Base-by-base conservation (phyloP, 108 stramenopile species). In the Cyclotella distinguenda region DNA sequence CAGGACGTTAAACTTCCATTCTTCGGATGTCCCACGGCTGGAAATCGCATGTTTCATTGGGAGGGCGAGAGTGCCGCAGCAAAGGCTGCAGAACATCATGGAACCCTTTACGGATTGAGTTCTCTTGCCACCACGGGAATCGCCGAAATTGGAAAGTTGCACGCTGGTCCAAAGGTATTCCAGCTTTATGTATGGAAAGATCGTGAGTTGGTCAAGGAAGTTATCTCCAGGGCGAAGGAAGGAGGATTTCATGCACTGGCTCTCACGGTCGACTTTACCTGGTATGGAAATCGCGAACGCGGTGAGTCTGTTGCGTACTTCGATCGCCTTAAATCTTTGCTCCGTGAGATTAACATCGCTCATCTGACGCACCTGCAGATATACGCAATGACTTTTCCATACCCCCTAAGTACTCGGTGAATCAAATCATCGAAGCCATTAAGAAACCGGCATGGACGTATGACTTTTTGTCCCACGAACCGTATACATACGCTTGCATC, bases 171-270 rank as follows among this genome's bases (percentile, higher is more conserved):
- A 1, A 92, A 92, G 60, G 91, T 95, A 9, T 95, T 98, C 63
- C 97, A 98, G 72, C 86, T 98, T 22, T 98, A 98, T 82, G 96
- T 98, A 6, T 97, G 95, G 94, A 95, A 95, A 64, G 97, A 98
- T 72, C 82, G 97, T 45, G 95, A 88, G 74, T 70, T 98, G 28
- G 95, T 95, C 19, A 90, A 86, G 66, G 92, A 97, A 54, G 93
- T 97, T 27, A 70, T 97, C 26, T 81, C 91, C 27, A 93, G 87
- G 64, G 97, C 97, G 4, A 93, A 96, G 71, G 91, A 94, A 43
- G 92, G 95, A 26, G 96, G 96, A 23, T 98, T 96, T 79, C 85
- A 91, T 60, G 95, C 96, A 12, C 72, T 96, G 50, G 97, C 96
- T 9, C 60, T 97, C 23, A 98, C 97, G 13, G 97, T 98, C 3